Evolutionary conservation across 1,284 basidiomycete genomes (phyloP).

Genomic region (Sporisorium exsertum): DNA sequence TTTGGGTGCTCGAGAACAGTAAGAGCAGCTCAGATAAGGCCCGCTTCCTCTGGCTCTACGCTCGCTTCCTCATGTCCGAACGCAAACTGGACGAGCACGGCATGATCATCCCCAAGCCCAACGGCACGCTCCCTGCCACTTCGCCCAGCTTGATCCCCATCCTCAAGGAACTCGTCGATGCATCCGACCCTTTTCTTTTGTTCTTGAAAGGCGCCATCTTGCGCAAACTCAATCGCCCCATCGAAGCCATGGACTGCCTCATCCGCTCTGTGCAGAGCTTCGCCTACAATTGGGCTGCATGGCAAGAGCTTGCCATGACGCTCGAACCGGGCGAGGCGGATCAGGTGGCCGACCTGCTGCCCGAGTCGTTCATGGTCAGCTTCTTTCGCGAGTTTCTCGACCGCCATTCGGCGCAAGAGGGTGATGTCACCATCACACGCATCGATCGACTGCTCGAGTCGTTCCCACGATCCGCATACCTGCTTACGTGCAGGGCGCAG

Average conservation of each 20-base stretch:
- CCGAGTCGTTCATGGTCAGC: constrained; percentile 79
- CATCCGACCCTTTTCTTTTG: constrained; percentile 59
- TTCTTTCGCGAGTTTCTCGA: constrained; percentile 91
- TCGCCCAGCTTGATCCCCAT: constrained; percentile 52
- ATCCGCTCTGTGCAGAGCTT: constrained; percentile 82
- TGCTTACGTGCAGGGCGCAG: constrained; percentile 74
- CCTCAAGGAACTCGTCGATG: constrained; percentile 59
- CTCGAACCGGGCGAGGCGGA: constrained; percentile 49
- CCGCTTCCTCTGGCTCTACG: constrained; percentile 82
- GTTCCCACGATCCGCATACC: constrained; percentile 86
- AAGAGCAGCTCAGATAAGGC: constrained; percentile 72
- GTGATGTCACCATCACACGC: constrained; percentile 48
- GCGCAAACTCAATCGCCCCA: constrained; percentile 62
- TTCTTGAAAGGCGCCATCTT: constrained; percentile 67
- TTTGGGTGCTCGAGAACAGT: constrained; percentile 69
- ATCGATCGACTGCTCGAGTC: constrained; percentile 75
- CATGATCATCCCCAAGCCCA: constrained; percentile 51
- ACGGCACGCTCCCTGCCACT: constrained; percentile 45
- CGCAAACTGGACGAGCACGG: constrained; percentile 57
- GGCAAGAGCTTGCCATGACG: constrained; percentile 72
- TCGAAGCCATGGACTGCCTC: constrained; percentile 84
- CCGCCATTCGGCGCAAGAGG: constrained; percentile 78
- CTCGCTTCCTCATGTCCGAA: constrained; percentile 76
- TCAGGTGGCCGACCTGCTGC: constrained; percentile 74
- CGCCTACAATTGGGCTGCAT: constrained; percentile 96